These are phyloP conservation scores for Stellera chamaejasme DNA, from an alignment of 345 rosid genomes.

Conservation along the genomic window DNA sequence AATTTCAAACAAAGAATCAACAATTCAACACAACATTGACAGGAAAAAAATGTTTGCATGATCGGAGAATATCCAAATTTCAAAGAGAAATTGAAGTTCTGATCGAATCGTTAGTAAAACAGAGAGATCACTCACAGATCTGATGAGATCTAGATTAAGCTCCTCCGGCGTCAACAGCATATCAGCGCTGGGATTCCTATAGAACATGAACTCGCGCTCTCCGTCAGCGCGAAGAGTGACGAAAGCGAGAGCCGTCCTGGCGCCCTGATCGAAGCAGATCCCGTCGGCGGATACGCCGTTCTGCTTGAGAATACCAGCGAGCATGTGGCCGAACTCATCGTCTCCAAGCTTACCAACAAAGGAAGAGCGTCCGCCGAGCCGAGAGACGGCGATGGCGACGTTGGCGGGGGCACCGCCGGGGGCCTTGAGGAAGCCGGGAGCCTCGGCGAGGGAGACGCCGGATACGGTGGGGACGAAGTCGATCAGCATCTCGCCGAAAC, in stretches of 20 bases:
- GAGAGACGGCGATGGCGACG: conserved; percentile 45
- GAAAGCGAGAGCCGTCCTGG: conserved; percentile 63
- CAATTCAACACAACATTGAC: not conserved
- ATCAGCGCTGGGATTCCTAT: conserved; percentile 61
- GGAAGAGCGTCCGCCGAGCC: conserved; percentile 45
- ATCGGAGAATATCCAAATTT: too few species aligned
- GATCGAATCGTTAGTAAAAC: not conserved
- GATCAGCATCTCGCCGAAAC: conserved; percentile 48
- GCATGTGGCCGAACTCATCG: conserved; percentile 63
- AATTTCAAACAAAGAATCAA: not conserved
- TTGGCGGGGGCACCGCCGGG: conserved; percentile 64
- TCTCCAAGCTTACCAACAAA: conserved; percentile 51
- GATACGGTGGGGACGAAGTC: conserved; percentile 46
- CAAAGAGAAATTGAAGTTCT: too few species aligned
- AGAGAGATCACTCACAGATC: conserved; percentile 27
- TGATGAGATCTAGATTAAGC: conserved; percentile 38
- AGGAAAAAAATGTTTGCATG: not conserved
- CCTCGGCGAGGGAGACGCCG: conserved; percentile 51
- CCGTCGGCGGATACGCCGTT: conserved; percentile 47
- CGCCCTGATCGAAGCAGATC: conserved; percentile 38
- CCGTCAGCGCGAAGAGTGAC: conserved; percentile 50
- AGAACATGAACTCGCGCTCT: conserved; percentile 61
- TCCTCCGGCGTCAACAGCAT: conserved; percentile 57
- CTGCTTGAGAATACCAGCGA: conserved; percentile 43
- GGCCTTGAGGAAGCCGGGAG: conserved; percentile 42